Conservation (phyloP, 345 rosid species). For the Camelina sativa region DNA sequence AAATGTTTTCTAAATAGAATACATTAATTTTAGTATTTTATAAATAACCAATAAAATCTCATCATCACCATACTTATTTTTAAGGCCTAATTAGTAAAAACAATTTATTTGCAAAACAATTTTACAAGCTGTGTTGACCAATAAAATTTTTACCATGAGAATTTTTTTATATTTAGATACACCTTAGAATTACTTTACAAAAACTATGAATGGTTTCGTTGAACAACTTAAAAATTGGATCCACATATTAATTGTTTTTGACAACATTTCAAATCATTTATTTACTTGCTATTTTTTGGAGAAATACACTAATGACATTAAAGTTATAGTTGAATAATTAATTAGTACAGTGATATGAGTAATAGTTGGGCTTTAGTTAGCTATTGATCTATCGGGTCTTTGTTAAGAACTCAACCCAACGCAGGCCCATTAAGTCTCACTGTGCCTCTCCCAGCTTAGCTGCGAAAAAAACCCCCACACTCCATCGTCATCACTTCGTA, state of each 20-base stretch:
- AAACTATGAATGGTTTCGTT: background rate
- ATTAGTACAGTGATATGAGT: background rate
- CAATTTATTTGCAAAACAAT: background rate
- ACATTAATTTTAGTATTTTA: no score
- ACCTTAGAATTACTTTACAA: background rate
- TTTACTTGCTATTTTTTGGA: background rate
- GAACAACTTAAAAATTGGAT: background rate
- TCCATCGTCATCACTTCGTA: constrained; percentile 19
- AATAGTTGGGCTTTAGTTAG: constrained; percentile 3
- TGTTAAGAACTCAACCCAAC: background rate
- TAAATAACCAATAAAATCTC: background rate
- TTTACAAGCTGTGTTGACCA: background rate
- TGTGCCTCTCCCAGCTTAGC: background rate
- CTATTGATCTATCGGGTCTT: background rate
- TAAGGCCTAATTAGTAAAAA: background rate
- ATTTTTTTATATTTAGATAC: background rate
- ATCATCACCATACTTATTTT: background rate
- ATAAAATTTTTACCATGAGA: no score
- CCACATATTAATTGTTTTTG: background rate
- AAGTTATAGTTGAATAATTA: background rate
- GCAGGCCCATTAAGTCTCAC: constrained; percentile 21
- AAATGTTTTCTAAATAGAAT: no score
- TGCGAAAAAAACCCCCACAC: constrained; percentile 3
- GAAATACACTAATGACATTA: background rate
- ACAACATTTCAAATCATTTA: background rate